Base-by-base conservation (phyloP, 2,329 filamentous ascomycete genomes). In the Xylariaceae sp. region DNA sequence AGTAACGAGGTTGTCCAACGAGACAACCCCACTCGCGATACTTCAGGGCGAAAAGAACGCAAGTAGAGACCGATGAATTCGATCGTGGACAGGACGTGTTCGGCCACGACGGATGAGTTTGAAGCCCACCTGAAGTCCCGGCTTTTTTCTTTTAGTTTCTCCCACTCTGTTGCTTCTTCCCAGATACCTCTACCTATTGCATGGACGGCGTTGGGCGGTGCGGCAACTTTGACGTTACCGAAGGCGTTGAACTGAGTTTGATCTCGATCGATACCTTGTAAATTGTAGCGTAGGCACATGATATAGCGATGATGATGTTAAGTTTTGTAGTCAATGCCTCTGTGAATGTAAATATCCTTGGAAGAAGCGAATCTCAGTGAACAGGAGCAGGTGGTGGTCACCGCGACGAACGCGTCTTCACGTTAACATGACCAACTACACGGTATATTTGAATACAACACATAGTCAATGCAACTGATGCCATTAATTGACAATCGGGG, bases 1-100 rank as follows among this genome's bases (percentile, higher is more conserved):
- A 49, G 40, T 41, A 64, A 56, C 47, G 63, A 65, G 18, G 55
- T 61, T 10, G 53, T 57, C 1, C 51, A 54, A 30, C 57, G 48
- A 29, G 59, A 63, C 3, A 26, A n/a, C n/a, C n/a, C n/a, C 32
- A 1, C 39, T 19, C 22, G 51, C 3, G 37, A 12, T 5, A 40
- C 34, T 13, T 49, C 46, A 21, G 53, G 37, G 51, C 9, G 56
- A 12, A 55, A 57, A 21, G 58, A 58, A 9, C 52, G 53, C 19
- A 59, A 58, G 39, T 48, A 47, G 9, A 43, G 18, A 21, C 19
- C 8, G 26, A 26, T 8, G 26, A 29, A 5, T 19, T 34, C 13
- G 45, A 45, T 54, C 13, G 47, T 44, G 3, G 30, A 8, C 47
- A 12, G 30, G 19, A 12, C 15, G 21, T 22, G 19, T 22, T 9